Conservation (phyloP, 495 filamentous ascomycete species). For the Xylaria sp. region DNA sequence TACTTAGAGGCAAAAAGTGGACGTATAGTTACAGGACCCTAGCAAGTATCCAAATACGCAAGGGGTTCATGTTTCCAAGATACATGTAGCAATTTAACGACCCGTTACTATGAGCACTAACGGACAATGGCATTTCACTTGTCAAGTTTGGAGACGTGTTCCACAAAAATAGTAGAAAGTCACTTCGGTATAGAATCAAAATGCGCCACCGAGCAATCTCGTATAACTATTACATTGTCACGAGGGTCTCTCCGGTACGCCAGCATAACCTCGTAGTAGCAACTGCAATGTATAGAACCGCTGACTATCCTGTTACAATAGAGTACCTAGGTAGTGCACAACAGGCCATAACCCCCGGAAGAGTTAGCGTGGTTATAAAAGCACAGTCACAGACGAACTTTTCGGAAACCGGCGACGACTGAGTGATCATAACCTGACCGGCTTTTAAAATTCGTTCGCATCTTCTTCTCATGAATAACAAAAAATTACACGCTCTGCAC, state of each 20-base stretch:
- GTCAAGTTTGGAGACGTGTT: no score
- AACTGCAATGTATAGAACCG: no score
- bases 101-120: neutral
- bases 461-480: slow-evolving; percentile 15
- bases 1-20: neutral
- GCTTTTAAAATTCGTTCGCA: slow-evolving; percentile 4
- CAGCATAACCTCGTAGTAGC: no score
- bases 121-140: no score
- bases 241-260: neutral
- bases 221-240: no score
- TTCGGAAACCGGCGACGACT: neutral
- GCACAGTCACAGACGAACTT: neutral
- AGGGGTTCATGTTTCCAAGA: neutral
- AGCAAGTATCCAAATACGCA: neutral
- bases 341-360: neutral
- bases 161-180: no score
- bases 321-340: neutral
- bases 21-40: neutral
- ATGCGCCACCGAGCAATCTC: no score
- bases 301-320: neutral
- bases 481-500: slow-evolving; percentile 9
- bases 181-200: no score
- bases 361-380: neutral
- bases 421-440: neutral
- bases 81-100: neutral